Percentiles rank a stretch among this genome's conserved stretches.
phyloP scores from a whole-genome alignment of 352 stramenopile species.

The Phytophthora rubi region DNA sequence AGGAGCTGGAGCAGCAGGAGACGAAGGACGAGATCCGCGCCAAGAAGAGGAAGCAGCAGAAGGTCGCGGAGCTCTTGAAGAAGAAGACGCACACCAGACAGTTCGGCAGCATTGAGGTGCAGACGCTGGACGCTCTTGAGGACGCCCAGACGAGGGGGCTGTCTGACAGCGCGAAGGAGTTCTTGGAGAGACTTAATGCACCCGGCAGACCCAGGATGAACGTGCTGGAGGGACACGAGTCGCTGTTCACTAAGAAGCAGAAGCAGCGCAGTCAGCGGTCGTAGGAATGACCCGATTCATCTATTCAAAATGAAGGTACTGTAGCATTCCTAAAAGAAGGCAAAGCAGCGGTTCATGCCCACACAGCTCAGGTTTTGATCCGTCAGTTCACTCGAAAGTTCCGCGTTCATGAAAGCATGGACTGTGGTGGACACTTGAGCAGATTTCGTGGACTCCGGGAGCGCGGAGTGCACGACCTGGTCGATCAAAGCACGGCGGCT shows the following conservation, averaged over 20 bases:
- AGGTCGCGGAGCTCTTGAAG: slow-evolving; percentile 34
- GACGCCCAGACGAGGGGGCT: slow-evolving; percentile 52
- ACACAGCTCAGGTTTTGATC: slow-evolving; percentile 48
- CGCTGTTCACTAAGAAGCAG: slow-evolving; percentile 81
- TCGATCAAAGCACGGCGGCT: slow-evolving; percentile 96
- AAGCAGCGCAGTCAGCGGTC: slow-evolving; percentile 41
- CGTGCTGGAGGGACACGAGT: slow-evolving; percentile 69
- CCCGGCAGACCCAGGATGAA: slow-evolving; percentile 69
- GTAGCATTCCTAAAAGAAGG: slow-evolving; percentile 4
- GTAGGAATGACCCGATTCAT: slow-evolving; percentile 1
- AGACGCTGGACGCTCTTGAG: slow-evolving; percentile 63
- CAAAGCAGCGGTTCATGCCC: slow-evolving; percentile 13
- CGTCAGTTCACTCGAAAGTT: slow-evolving; percentile 97
- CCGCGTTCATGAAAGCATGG: slow-evolving; percentile 99
- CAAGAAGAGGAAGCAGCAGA: slow-evolving; percentile 39
- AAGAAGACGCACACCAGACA: slow-evolving; percentile 75
- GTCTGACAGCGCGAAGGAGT: slow-evolving; percentile 50
- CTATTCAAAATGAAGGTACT: neutral
- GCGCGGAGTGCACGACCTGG: slow-evolving; percentile 97
- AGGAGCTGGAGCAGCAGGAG: slow-evolving; percentile 49
- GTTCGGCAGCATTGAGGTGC: slow-evolving; percentile 78
- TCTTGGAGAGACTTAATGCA: slow-evolving; percentile 58
- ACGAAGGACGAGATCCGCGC: slow-evolving; percentile 25
- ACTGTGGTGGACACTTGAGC: slow-evolving; percentile 99
- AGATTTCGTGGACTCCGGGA: slow-evolving; percentile 97